Evolutionary conservation across 495 filamentous ascomycete genomes (phyloP).

Genomic region (Umbilicaria muhlenbergii): DNA sequence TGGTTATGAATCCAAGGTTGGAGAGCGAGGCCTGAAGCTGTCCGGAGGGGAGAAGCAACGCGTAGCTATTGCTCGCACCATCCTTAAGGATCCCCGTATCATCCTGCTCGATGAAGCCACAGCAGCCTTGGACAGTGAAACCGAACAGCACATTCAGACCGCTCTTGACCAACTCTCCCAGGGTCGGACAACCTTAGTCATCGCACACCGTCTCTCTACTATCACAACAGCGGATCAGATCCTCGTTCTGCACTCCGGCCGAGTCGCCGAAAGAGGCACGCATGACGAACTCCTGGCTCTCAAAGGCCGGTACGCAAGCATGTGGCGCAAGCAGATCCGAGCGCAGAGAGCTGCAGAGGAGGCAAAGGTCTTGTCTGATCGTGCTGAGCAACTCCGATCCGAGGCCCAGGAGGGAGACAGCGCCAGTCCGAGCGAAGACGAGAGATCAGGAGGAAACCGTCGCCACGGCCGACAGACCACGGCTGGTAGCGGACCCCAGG

Average conservation of each 20-base stretch:
- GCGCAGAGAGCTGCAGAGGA: slow-evolving; percentile 73
- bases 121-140: slow-evolving; percentile 86
- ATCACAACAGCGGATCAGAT: slow-evolving; percentile 94
- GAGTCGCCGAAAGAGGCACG: slow-evolving; percentile 70
- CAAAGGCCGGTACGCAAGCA: slow-evolving; percentile 69
- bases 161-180: slow-evolving; percentile 64
- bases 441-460: slow-evolving; percentile 19
- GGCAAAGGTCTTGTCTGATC: slow-evolving; percentile 40
- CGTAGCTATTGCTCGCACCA: slow-evolving; percentile 90
- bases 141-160: slow-evolving; percentile 87
- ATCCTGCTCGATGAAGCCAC: slow-evolving; percentile 96
- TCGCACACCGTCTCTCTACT: slow-evolving; percentile 81
- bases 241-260: slow-evolving; percentile 73
- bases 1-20: slow-evolving; percentile 80
- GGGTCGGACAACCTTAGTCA: slow-evolving; percentile 74
- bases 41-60: slow-evolving; percentile 96
- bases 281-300: slow-evolving; percentile 67
- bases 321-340: slow-evolving; percentile 93
- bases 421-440: slow-evolving; percentile 37
- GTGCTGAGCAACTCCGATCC: slow-evolving; percentile 30
- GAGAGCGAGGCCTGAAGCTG: slow-evolving; percentile 82
- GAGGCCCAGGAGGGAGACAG: slow-evolving; percentile 28
- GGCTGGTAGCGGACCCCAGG: slow-evolving; percentile 5
- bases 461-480: slow-evolving; percentile 1
- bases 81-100: slow-evolving; percentile 87